Conservation (phyloP, 2,329 filamentous ascomycete species). For the Calonectria crousiana region DNA sequence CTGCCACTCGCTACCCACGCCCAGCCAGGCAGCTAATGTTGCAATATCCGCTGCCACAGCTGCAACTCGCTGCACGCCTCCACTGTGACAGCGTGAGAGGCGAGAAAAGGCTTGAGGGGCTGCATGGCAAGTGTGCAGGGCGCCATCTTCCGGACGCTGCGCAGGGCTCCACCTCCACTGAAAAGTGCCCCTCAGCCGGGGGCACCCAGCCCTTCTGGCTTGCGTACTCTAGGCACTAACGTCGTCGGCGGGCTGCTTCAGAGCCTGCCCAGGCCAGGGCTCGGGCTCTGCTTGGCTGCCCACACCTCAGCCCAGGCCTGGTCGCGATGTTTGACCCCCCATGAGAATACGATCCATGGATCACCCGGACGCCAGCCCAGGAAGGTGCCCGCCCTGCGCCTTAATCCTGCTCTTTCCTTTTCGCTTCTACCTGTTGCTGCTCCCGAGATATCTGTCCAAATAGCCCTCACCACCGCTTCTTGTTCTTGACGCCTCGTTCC, state of each 20-base stretch:
- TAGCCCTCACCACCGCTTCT: slow-evolving; percentile 17
- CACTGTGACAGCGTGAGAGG: neutral
- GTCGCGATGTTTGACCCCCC: slow-evolving; percentile 8
- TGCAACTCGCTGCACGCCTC: neutral
- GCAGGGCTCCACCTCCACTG: slow-evolving; percentile 22
- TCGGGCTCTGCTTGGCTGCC: slow-evolving; percentile 1
- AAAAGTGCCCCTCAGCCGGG: neutral
- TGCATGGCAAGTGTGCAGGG: slow-evolving; percentile 14
- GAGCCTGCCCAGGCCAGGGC: neutral
- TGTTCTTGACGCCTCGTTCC: neutral
- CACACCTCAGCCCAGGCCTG: slow-evolving; percentile 1
- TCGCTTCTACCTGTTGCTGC: slow-evolving; percentile 5
- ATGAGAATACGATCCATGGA: slow-evolving; percentile 26
- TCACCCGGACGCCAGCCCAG: slow-evolving; percentile 21
- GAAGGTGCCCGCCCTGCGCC: slow-evolving; percentile 18
- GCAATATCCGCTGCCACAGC: neutral
- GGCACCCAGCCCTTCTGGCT: slow-evolving; percentile 11
- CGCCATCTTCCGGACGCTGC: neutral
- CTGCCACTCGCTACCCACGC: neutral
- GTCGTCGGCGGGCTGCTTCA: slow-evolving; percentile 4
- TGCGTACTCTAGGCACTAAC: slow-evolving; percentile 3
- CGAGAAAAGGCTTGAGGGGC: slow-evolving; percentile 14
- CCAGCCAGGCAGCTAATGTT: slow-evolving; percentile 13
- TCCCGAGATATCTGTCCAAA: slow-evolving; percentile 14
- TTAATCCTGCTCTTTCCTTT: slow-evolving; percentile 15